Evolutionary conservation across 2,329 filamentous ascomycete species (phyloP), one percentile per base, ranked within the genome.

Genomic region (Fonsecaea multimorphosa): DNA sequence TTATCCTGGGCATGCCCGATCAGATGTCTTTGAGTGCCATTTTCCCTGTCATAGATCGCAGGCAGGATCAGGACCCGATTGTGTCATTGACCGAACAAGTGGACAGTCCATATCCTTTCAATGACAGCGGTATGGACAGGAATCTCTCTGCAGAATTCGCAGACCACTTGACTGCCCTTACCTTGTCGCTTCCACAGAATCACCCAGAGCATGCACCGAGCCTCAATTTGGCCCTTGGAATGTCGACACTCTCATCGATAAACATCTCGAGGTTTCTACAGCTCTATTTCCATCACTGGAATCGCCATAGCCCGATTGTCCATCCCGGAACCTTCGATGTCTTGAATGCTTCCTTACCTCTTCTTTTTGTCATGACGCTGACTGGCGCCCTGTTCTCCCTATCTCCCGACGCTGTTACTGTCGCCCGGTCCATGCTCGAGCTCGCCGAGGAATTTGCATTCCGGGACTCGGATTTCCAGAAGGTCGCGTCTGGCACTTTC

Each of bases 201-300:
- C 57, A 59, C 12, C 57, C 57, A 5, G 57, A 59, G n/a, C 57
- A 29, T 59, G 57, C 57, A 9, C 57, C 57, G 31, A 59, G 38
- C 38, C 49, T 59, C 38, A 59, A 59, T 51, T 24, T 59, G 14
- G 57, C 57, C 19, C 36, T 61, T 1, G 49, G 58, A 2, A 61
- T 61, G 58, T 34, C 46, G 31, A 61, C 22, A 36, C 3, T 61
- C 8, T 53, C 58, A 19, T 29, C 32, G 22, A 14, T 27, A 1
- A 61, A 54, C 31, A 54, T 61, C 44, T 7, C 9, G 29, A 61
- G 6, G 31, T 61, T 61, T 22, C 44, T 61, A 16, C 11, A 32
- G 46, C 58, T 61, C 49, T 62, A 62, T 31, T 62, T 62, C 59
- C 49, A 40, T 8, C 59, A 55, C 59, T 62, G 59, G 59, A 62